Conservation (phyloP, 805 yeast genomes). For the Yamadazyma ubonensis region DNA sequence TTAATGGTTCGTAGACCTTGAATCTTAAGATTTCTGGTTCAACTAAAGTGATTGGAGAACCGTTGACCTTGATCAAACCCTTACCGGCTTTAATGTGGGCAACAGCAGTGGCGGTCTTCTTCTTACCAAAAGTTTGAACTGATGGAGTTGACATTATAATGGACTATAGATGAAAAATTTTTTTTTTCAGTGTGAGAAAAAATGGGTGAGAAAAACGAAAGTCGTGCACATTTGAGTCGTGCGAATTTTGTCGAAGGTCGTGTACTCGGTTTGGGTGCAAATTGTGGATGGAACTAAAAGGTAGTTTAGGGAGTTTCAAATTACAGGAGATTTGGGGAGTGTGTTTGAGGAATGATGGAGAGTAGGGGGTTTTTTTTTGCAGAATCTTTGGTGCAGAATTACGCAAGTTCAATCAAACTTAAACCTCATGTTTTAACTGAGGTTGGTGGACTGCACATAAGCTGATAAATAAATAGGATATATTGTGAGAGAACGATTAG, state of each 20-base stretch:
- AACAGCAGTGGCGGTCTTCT: slow-evolving; percentile 99
- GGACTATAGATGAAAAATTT: slow-evolving; percentile 13
- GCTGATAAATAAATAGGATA: background rate
- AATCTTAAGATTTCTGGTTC: slow-evolving; percentile 98
- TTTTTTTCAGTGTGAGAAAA: slow-evolving; percentile 8
- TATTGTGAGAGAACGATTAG: background rate
- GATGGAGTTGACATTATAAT: slow-evolving; percentile 71
- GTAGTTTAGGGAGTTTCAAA: too few species aligned
- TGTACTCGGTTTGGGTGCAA: slow-evolving; percentile 9
- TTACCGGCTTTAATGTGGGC: slow-evolving; percentile 99
- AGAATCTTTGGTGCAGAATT: too few species aligned
- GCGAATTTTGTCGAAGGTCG: background rate
- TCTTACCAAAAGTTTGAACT: slow-evolving; percentile 98
- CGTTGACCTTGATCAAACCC: slow-evolving; percentile 99
- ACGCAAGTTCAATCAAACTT: too few species aligned
- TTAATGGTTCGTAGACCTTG: slow-evolving; percentile 99
- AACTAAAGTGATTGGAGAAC: slow-evolving; percentile 98
- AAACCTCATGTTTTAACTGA: background rate
- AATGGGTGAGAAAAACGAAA: slow-evolving; percentile 9
- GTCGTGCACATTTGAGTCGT: slow-evolving; percentile 9
- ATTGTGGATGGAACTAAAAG: too few species aligned
- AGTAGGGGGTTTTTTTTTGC: too few species aligned
- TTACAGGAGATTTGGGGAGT: too few species aligned
- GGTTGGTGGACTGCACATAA: background rate
- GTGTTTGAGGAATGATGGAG: too few species aligned